Evolutionary conservation across 495 filamentous ascomycete species (phyloP).

Genomic region (Aspergillus kassunensis): DNA sequence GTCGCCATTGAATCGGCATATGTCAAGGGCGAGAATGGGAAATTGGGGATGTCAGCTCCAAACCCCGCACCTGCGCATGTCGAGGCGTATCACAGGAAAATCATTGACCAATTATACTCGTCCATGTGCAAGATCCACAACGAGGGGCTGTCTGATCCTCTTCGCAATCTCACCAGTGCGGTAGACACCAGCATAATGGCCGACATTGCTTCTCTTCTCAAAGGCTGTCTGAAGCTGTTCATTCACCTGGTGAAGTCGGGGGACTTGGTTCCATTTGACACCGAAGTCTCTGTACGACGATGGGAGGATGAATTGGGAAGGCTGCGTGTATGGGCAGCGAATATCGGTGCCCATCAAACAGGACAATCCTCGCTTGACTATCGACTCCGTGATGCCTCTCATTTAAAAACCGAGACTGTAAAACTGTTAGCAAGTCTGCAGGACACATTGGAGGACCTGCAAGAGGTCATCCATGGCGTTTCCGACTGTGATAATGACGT

Average conservation of each 20-base stretch:
- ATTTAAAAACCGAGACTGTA: conserved; percentile 33
- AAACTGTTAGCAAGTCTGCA: conserved; percentile 27
- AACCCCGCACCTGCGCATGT: too few relatives aligned
- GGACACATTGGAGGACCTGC: neutral
- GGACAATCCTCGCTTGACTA: conserved; percentile 42
- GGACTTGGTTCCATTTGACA: conserved; percentile 1
- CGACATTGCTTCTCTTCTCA: neutral
- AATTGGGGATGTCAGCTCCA: too few relatives aligned
- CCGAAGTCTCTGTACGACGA: conserved; percentile 4
- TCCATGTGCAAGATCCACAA: neutral
- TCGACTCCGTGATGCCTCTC: conserved; percentile 41
- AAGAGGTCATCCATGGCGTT: neutral
- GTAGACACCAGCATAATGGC: neutral
- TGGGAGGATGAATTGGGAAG: conserved; percentile 32
- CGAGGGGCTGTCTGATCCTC: neutral
- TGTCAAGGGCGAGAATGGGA: neutral
- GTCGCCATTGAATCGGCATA: conserved; percentile 11
- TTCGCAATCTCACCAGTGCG: neutral
- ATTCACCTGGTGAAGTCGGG: neutral
- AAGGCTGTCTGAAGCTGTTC: neutral
- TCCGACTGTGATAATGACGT: neutral
- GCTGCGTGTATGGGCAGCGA: conserved; percentile 43
- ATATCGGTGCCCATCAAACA: conserved; percentile 41
- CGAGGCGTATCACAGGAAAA: too few relatives aligned
- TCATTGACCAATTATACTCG: too few relatives aligned